phyloP scores from a whole-genome alignment of 2,329 filamentous ascomycete species.

The Claviceps pusilla region DNA sequence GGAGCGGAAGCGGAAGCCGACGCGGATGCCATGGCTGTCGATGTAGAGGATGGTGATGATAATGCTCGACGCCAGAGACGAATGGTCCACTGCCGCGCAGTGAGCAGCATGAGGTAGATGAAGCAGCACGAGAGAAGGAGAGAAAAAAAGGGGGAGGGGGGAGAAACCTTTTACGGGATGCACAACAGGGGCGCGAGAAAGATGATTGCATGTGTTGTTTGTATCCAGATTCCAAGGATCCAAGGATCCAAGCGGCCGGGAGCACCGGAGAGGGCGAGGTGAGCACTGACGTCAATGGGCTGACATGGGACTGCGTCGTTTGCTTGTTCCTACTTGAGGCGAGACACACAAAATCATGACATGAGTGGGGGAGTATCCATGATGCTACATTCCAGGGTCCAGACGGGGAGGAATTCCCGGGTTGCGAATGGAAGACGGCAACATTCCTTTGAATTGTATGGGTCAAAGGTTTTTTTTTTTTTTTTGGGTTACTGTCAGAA shows the following conservation, averaged over 20 bases:
- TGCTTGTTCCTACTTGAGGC: background rate
- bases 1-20: background rate
- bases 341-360: background rate
- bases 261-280: background rate
- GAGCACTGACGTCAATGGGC: background rate
- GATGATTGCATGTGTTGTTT: too few relatives aligned
- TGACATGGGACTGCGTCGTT: background rate
- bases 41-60: background rate
- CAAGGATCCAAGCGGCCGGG: too few relatives aligned
- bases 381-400: background rate
- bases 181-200: too few relatives aligned
- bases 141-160: too few relatives aligned
- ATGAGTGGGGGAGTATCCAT: background rate
- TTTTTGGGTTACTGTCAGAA: too few relatives aligned
- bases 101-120: background rate
- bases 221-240: too few relatives aligned
- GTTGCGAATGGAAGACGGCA: background rate
- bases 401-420: background rate
- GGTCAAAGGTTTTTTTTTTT: too few relatives aligned
- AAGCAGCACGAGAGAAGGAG: background rate
- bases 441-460: background rate
- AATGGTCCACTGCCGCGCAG: conserved; percentile 2
- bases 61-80: conserved; percentile 5
- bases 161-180: too few relatives aligned
- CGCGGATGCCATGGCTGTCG: background rate